These are phyloP conservation scores for Ophiocordyceps australis DNA, from an alignment of 2,329 filamentous ascomycete species.

Conservation along the genomic window DNA sequence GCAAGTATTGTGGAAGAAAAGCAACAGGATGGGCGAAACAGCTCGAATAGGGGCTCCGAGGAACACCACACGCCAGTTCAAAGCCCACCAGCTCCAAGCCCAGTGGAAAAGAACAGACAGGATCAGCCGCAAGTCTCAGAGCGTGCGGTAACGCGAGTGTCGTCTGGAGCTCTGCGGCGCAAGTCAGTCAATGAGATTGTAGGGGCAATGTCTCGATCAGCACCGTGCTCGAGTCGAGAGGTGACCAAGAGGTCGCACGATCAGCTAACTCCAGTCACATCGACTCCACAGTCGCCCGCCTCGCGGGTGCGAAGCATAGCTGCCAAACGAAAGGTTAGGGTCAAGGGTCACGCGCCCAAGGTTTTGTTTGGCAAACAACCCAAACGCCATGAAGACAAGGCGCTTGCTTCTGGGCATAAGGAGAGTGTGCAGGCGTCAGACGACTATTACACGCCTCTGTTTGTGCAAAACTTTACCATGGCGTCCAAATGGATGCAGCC, in stretches of 20 bases:
- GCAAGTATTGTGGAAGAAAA: too few relatives aligned
- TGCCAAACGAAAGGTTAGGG: constrained; percentile 31
- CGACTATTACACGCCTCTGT: constrained; percentile 46
- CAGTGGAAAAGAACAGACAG: too few relatives aligned
- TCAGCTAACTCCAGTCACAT: constrained; percentile 21
- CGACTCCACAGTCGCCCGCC: constrained; percentile 23
- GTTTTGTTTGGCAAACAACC: constrained; percentile 62
- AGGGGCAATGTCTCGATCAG: constrained; percentile 30
- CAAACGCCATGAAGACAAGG: constrained; percentile 27
- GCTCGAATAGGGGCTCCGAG: too few relatives aligned
- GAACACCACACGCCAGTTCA: too few relatives aligned
- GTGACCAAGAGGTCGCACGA: constrained; percentile 11
- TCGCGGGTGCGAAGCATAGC: constrained; percentile 10
- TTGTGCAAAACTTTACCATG: constrained; percentile 37
- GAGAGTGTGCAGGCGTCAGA: constrained; percentile 29
- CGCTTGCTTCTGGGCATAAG: constrained; percentile 19
- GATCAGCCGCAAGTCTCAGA: constrained; percentile 11
- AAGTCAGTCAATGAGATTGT: constrained; percentile 60
- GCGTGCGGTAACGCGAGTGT: constrained; percentile 50
- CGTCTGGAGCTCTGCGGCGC: constrained; percentile 50
- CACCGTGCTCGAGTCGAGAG: constrained; percentile 14
- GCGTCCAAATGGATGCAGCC: constrained; percentile 41
- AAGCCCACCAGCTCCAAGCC: too few relatives aligned
- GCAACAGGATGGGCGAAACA: too few relatives aligned
- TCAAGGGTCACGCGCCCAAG: constrained; percentile 50